A percentile compares a stretch with the other conserved stretches of the same genome.
Conservation (phyloP, 331 rosid genomes). For the Cydonia oblonga region DNA sequence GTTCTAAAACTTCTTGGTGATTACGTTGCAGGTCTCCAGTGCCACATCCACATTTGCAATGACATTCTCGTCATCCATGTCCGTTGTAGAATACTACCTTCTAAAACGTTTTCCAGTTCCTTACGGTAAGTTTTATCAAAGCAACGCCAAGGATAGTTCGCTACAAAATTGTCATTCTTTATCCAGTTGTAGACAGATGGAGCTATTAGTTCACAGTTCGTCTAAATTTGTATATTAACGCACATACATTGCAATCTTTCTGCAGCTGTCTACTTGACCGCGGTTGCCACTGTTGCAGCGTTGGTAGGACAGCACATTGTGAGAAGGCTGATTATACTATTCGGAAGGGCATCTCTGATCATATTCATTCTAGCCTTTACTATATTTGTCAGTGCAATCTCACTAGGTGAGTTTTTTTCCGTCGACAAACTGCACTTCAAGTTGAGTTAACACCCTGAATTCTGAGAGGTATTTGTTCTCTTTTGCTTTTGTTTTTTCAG, state of each 20-base stretch:
- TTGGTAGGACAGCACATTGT: conserved; percentile 73
- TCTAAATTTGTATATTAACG: neutral
- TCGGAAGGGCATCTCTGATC: conserved; percentile 84
- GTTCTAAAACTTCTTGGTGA: neutral
- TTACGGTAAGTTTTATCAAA: conserved; percentile 42
- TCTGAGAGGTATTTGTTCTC: conserved; percentile 3
- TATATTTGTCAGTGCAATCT: conserved; percentile 63
- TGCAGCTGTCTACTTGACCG: conserved; percentile 55
- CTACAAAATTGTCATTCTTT: neutral
- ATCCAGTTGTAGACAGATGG: neutral
- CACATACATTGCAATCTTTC: neutral
- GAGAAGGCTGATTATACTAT: conserved; percentile 43
- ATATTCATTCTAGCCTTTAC: conserved; percentile 73
- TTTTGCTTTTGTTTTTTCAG: conserved; percentile 29
- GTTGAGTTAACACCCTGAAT: neutral
- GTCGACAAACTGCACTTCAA: neutral
- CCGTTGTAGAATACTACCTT: conserved; percentile 84
- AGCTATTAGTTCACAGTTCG: neutral
- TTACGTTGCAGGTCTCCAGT: conserved; percentile 51
- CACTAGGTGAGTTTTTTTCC: conserved; percentile 41
- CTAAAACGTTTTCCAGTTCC: conserved; percentile 83
- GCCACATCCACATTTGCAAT: conserved; percentile 32
- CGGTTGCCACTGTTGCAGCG: conserved; percentile 74
- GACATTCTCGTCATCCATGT: conserved; percentile 97
- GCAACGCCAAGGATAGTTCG: neutral